Percentiles rank a stretch among this genome's conserved stretches.
Evolutionary conservation across 1,284 basidiomycete species (phyloP).

Genomic region (Moesziomyces parantarcticus): DNA sequence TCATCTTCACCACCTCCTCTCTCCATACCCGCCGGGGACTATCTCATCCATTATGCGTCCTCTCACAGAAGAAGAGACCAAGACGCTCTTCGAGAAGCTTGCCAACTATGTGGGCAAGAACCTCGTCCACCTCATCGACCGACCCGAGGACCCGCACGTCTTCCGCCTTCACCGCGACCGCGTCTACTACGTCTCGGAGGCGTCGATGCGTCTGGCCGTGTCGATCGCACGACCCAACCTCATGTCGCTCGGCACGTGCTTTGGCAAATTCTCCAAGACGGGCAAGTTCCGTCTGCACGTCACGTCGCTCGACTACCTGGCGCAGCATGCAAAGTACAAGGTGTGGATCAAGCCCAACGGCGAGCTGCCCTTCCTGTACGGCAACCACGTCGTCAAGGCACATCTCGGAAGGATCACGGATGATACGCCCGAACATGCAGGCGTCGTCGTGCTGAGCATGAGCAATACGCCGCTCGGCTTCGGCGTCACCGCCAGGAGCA

Average conservation of each 20-base stretch:
- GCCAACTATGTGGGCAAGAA: conserved; percentile 93
- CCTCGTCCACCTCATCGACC: conserved; percentile 74
- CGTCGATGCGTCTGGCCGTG: conserved; percentile 85
- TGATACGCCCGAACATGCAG: conserved; percentile 98
- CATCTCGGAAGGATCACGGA: conserved; percentile 99
- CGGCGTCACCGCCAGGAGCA: conserved; percentile 95
- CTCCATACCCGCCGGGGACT: neutral
- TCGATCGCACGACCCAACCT: conserved; percentile 93
- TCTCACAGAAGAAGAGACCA: conserved; percentile 68
- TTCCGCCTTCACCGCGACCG: conserved; percentile 68
- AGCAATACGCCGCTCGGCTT: conserved; percentile 85
- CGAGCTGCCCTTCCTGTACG: conserved; percentile 98
- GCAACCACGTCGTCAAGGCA: conserved; percentile 98
- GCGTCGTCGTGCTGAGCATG: conserved; percentile 97
- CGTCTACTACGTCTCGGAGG: conserved; percentile 65
- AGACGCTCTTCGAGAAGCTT: conserved; percentile 84
- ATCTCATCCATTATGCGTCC: conserved; percentile 60
- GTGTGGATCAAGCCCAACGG: conserved; percentile 99
- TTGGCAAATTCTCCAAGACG: conserved; percentile 97
- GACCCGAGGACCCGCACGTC: conserved; percentile 63
- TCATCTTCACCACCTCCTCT: too few species aligned
- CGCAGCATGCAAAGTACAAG: conserved; percentile 98
- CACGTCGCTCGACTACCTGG: conserved; percentile 90
- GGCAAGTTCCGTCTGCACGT: conserved; percentile 98
- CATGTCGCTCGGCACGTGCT: conserved; percentile 92